Evolutionary conservation across 768 basidiomycete genomes (phyloP).

Genomic region (Boletus sp.): DNA sequence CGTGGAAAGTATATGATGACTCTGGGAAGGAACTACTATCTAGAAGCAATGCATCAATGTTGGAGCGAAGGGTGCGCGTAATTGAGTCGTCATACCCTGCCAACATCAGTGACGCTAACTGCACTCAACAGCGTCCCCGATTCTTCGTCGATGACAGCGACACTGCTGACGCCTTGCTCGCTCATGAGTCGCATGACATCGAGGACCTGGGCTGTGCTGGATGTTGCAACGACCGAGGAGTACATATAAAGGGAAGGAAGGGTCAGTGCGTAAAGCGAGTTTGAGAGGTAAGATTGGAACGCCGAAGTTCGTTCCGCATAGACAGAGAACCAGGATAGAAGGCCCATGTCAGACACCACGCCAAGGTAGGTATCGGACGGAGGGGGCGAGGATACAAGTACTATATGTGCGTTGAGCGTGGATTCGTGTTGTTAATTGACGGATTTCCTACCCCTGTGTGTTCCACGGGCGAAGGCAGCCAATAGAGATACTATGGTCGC

Average conservation of each 20-base stretch:
- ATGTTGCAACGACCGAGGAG: constrained; percentile 58
- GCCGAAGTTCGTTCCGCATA: constrained; percentile 44
- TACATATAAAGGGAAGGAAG: constrained; percentile 67
- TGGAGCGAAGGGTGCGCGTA: background rate
- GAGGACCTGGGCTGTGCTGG: constrained; percentile 59
- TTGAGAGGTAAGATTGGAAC: constrained; percentile 42
- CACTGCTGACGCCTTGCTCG: constrained; percentile 78
- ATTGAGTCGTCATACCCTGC: constrained; percentile 47
- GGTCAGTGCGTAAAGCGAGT: constrained; percentile 51
- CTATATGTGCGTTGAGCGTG: constrained; percentile 31
- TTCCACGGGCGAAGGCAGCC: constrained; percentile 63
- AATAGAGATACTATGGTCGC: constrained; percentile 64
- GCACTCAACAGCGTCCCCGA: constrained; percentile 63
- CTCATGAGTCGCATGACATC: constrained; percentile 87
- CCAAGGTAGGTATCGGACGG: constrained; percentile 53
- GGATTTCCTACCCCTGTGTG: constrained; percentile 57
- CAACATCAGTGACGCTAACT: constrained; percentile 80
- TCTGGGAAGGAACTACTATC: constrained; percentile 78
- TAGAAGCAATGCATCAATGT: constrained; percentile 24
- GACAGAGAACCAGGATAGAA: constrained; percentile 65
- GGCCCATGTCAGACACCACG: constrained; percentile 69
- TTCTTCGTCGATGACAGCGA: constrained; percentile 72
- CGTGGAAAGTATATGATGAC: constrained; percentile 68
- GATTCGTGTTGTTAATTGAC: background rate
- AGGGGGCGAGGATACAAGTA: constrained; percentile 50